These are phyloP conservation scores for Ogataea corticis DNA, from an alignment of 805 yeast genomes.

Conservation along the genomic window DNA sequence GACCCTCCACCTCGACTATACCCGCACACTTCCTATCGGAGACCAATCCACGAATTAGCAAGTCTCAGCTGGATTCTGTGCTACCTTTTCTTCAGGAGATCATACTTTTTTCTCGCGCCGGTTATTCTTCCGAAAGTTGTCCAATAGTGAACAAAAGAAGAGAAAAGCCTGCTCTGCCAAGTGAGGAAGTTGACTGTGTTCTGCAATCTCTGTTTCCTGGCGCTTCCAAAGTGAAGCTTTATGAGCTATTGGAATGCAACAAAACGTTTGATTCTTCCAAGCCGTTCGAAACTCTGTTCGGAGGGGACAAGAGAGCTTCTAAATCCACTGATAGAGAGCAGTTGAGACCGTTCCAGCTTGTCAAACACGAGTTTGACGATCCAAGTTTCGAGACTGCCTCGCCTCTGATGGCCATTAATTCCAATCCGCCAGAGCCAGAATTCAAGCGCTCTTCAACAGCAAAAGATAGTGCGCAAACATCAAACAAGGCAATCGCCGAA, in stretches of 20 bases:
- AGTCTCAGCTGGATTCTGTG: slow-evolving; percentile 18
- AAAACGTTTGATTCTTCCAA: slow-evolving; percentile 12
- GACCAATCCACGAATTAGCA: slow-evolving; percentile 32
- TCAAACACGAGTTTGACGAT: slow-evolving; percentile 36
- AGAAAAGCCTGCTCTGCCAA: slow-evolving; percentile 24
- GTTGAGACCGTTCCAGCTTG: slow-evolving; percentile 1
- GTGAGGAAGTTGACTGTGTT: slow-evolving; percentile 24
- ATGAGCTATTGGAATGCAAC: slow-evolving; percentile 26
- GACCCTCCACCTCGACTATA: slow-evolving; percentile 61
- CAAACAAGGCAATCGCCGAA: slow-evolving; percentile 15
- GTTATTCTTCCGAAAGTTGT: slow-evolving; percentile 5
- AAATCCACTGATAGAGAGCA: slow-evolving; percentile 3
- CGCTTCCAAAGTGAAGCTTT: slow-evolving; percentile 22
- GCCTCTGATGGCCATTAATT: slow-evolving; percentile 28
- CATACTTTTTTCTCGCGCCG: slow-evolving; percentile 28
- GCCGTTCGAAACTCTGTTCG: slow-evolving; percentile 31
- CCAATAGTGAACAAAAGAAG: slow-evolving; percentile 14
- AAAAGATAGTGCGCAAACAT: slow-evolving; percentile 3
- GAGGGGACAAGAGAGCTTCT: slow-evolving; percentile 7
- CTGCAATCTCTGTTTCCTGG: slow-evolving; percentile 30
- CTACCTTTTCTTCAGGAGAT: slow-evolving; percentile 36
- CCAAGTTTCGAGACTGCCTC: slow-evolving; percentile 39
- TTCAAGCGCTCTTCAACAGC: slow-evolving; percentile 4
- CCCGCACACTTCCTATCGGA: slow-evolving; percentile 52
- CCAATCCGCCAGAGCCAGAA: slow-evolving; percentile 22